Conservation (phyloP, 129 eudicot species). For the Centaurea solstitialis region DNA sequence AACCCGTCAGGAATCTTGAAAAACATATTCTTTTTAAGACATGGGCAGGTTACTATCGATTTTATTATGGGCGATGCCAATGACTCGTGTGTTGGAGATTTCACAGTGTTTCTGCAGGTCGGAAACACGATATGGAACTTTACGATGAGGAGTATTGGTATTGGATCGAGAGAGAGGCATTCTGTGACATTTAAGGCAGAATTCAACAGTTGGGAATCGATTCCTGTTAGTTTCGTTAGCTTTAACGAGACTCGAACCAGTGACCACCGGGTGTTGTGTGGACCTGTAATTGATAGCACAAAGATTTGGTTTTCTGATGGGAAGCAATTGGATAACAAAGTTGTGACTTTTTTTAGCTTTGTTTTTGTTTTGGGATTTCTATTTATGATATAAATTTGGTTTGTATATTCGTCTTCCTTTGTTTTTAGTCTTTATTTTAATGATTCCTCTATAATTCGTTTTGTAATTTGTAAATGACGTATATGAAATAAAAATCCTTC, state of each 20-base stretch:
- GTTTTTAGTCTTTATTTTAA: neutral
- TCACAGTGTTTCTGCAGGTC: constrained; percentile 24
- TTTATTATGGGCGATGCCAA: constrained; percentile 47
- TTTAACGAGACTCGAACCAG: constrained; percentile 32
- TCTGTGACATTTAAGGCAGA: constrained; percentile 17
- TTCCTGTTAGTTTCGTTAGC: constrained; percentile 27
- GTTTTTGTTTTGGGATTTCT: neutral
- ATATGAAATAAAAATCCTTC: neutral
- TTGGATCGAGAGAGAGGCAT: constrained; percentile 33
- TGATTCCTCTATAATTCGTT: neutral
- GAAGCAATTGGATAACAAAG: neutral
- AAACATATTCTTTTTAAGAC: constrained; percentile 4
- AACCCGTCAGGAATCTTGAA: constrained; percentile 25
- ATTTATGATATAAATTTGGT: neutral
- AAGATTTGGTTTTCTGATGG: constrained; percentile 14
- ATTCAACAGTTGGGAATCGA: neutral
- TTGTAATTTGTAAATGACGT: neutral
- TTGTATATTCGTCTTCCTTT: neutral
- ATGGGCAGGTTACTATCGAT: constrained; percentile 21
- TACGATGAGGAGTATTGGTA: constrained; percentile 30
- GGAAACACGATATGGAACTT: constrained; percentile 29
- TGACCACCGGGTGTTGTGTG: constrained; percentile 33
- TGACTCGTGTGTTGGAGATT: constrained; percentile 44
- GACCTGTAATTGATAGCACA: constrained; percentile 42
- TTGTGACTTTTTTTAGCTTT: neutral